A percentile compares a stretch with the other conserved stretches of the same genome.
These are phyloP conservation scores for Boehmeria nivea DNA, from an alignment of 306 rosid genomes.

Conservation along the genomic window DNA sequence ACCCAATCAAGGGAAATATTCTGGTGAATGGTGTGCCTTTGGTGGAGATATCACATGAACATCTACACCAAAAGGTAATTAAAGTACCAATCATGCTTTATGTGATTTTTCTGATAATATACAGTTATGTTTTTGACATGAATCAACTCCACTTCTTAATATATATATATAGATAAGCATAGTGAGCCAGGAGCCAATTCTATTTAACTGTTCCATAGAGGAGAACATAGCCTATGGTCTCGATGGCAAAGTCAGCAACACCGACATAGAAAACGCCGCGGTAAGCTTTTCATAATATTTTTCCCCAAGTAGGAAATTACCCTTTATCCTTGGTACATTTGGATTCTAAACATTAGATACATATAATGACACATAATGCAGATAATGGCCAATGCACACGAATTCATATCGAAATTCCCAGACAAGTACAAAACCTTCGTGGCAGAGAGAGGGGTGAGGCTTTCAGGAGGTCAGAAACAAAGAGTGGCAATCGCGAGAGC, in stretches of 20 bases:
- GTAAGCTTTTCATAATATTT: constrained; percentile 35
- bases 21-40: constrained; percentile 62
- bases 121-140: too few relatives aligned
- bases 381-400: constrained; percentile 39
- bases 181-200: constrained; percentile 77
- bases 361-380: neutral
- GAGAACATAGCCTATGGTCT: constrained; percentile 80
- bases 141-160: constrained; percentile 5
- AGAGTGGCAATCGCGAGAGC: constrained; percentile 40
- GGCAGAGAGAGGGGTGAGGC: constrained; percentile 32
- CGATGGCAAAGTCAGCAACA: constrained; percentile 46
- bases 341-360: neutral
- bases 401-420: constrained; percentile 30
- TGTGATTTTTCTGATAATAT: too few relatives aligned
- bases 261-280: constrained; percentile 58
- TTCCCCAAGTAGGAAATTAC: too few relatives aligned
- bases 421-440: constrained; percentile 27
- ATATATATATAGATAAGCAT: constrained; percentile 56
- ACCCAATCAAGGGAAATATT: constrained; percentile 66
- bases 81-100: too few relatives aligned
- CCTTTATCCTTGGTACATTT: too few relatives aligned
- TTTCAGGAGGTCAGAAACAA: constrained; percentile 32
- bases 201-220: constrained; percentile 74
- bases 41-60: constrained; percentile 64
- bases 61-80: constrained; percentile 71